These are phyloP conservation scores for Castanea crenata DNA, from an alignment of 306 rosid species.

Conservation along the genomic window DNA sequence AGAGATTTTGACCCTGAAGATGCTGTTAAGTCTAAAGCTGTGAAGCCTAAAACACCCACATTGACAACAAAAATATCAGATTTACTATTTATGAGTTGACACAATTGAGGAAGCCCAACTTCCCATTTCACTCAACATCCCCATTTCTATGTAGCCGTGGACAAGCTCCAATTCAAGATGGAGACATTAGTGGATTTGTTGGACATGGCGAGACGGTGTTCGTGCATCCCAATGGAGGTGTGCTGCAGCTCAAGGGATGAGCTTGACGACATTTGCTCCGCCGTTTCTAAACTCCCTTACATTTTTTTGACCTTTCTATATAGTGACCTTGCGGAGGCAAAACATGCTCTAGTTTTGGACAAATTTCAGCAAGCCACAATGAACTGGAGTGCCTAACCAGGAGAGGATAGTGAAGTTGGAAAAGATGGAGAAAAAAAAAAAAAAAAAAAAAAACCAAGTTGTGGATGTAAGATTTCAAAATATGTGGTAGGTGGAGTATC, in stretches of 20 bases:
- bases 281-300: slow-evolving; percentile 58
- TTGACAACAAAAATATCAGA: too few species aligned
- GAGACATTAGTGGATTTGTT: slow-evolving; percentile 70
- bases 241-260: slow-evolving; percentile 87
- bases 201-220: slow-evolving; percentile 67
- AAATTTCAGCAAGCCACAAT: slow-evolving; percentile 50
- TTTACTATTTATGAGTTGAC: too few species aligned
- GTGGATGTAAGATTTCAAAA: too few species aligned
- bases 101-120: slow-evolving; percentile 31
- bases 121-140: slow-evolving; percentile 57
- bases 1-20: too few species aligned
- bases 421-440: slow-evolving; percentile 41
- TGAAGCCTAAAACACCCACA: neutral
- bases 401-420: slow-evolving; percentile 41
- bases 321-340: slow-evolving; percentile 82
- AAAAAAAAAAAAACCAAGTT: too few species aligned
- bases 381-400: slow-evolving; percentile 47
- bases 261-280: slow-evolving; percentile 69
- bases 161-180: slow-evolving; percentile 76
- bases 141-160: slow-evolving; percentile 84
- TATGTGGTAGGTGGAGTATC: too few species aligned
- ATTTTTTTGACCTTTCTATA: slow-evolving; percentile 64
- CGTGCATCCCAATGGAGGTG: slow-evolving; percentile 63
- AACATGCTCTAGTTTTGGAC: slow-evolving; percentile 59
- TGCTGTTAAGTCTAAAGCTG: too few species aligned